Evolutionary conservation across 441 rosid species (phyloP), one percentile per base, ranked within the genome.

Genomic region (Erodium texanum): DNA sequence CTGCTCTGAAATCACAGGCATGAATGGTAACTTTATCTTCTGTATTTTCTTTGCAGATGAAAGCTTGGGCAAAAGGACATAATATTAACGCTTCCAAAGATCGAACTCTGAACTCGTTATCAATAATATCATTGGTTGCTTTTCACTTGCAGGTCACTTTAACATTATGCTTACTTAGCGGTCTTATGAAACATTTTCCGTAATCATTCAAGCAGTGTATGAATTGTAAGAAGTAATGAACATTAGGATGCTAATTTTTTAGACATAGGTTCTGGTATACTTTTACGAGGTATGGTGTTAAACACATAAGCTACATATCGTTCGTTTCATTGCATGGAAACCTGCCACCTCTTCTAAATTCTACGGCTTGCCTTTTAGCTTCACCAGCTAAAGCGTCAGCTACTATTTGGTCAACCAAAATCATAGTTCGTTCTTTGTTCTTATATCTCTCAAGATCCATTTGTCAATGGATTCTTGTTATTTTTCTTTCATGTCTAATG

Each of bases 1-100:
- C 61, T 54, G 52, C 16, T 45, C 52, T 27, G 2, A 45, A 4
- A 12, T 45, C n/a, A 14, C n/a, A 11, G 8, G 52, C 16, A 4
- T 45, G 62, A 56, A 56, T n/a, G 19, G 3, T 54, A 54, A 20
- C 11, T 10, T 18, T 18, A 27, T 27, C 11, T 16, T 56, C 24
- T 56, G 8, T 56, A 56, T 72, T 58, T 58, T 22, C 27, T 0
- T 58, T 78, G 63, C 80, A 84, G 88, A 69, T 82, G 75, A 84
- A 81, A 72, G 70, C 68, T 78, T 84, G 88, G 88, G 86, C 86
- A 65, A 82, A 82, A 76, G 82, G 79, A 18, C 80, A 84, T 73
- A 74, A 66, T 32, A 77, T 84, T 64, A 84, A 84, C 75, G 81
- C 82, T 61, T 79, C 88, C 34, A 71, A 65, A 66, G 76, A 76